phyloP scores from a whole-genome alignment of 2,329 filamentous ascomycete species.

The Colletotrichum noveboracense region DNA sequence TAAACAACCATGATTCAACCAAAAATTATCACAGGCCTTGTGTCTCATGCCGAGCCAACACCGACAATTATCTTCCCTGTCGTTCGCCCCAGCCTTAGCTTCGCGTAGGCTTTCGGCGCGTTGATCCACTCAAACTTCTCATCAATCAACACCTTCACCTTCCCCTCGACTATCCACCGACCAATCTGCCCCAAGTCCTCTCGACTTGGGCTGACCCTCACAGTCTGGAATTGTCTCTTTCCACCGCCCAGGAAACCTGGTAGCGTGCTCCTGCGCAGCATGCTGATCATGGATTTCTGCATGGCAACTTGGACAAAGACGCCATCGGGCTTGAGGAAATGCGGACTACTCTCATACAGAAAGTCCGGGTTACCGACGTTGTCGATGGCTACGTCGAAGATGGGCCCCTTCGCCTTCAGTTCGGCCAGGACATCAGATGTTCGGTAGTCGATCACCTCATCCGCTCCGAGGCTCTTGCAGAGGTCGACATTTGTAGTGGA shows the following conservation, averaged over 20 bases:
- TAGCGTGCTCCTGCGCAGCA: neutral
- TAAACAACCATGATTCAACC: no score
- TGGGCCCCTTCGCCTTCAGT: conserved; percentile 17
- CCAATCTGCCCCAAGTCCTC: conserved; percentile 17
- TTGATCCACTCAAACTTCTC: conserved; percentile 23
- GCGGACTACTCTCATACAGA: conserved; percentile 23
- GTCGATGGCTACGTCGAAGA: conserved; percentile 31
- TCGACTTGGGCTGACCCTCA: conserved; percentile 5
- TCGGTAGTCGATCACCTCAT: conserved; percentile 41
- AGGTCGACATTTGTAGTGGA: conserved; percentile 37
- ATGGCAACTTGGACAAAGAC: conserved; percentile 61
- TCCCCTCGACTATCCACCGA: conserved; percentile 28
- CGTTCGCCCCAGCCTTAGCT: conserved; percentile 22
- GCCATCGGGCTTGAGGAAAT: conserved; percentile 57
- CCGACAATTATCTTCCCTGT: conserved; percentile 31
- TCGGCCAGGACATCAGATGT: conserved; percentile 13
- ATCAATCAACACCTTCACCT: conserved; percentile 27
- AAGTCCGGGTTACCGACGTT: conserved; percentile 22
- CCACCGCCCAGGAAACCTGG: neutral
- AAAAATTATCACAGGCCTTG: neutral
- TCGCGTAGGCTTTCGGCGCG: conserved; percentile 26
- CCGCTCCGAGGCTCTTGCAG: conserved; percentile 37
- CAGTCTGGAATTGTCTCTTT: neutral
- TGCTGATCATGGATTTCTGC: neutral
- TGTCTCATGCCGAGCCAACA: neutral